A percentile compares a stretch with the other conserved stretches of the same genome.
Conservation (phyloP, 148 eudicot species). For the Oxyria digyna region DNA sequence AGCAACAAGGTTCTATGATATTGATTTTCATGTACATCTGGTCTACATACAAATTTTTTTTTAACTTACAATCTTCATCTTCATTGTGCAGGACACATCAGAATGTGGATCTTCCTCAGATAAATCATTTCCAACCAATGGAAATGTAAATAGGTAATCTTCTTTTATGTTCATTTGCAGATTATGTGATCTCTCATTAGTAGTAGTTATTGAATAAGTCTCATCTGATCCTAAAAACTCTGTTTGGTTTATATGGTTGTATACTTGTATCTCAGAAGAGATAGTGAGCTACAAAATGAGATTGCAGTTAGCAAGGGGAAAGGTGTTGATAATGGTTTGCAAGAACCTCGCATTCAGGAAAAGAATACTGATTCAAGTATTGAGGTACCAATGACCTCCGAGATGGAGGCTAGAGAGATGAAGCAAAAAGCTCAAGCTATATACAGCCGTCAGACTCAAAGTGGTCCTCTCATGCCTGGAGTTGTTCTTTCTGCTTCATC, state of each 20-base stretch:
- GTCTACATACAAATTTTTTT: background rate
- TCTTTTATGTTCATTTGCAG: background rate
- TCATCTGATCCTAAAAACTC: background rate
- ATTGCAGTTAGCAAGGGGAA: constrained; percentile 24
- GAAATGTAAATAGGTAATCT: constrained; percentile 27
- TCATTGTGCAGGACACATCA: constrained; percentile 27
- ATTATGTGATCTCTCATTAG: background rate
- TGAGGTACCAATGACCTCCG: constrained; percentile 37
- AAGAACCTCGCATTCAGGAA: constrained; percentile 25
- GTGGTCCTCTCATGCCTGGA: constrained; percentile 83
- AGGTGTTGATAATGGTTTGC: constrained; percentile 24
- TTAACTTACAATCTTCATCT: constrained; percentile 4
- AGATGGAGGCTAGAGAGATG: constrained; percentile 30
- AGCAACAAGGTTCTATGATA: constrained; percentile 31
- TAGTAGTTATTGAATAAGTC: background rate
- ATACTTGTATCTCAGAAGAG: constrained; percentile 44
- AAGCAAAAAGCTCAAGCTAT: constrained; percentile 35
- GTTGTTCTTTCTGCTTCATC: constrained; percentile 40
- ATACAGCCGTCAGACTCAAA: constrained; percentile 57
- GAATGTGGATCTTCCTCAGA: constrained; percentile 27
- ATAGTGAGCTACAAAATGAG: constrained; percentile 24
- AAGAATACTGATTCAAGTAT: constrained; percentile 27
- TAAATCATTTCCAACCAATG: constrained; percentile 21
- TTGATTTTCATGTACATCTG: background rate
- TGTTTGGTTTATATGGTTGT: background rate